These are phyloP conservation scores for Lachnellula arida DNA, from an alignment of 2,329 filamentous ascomycete genomes.

Conservation along the genomic window DNA sequence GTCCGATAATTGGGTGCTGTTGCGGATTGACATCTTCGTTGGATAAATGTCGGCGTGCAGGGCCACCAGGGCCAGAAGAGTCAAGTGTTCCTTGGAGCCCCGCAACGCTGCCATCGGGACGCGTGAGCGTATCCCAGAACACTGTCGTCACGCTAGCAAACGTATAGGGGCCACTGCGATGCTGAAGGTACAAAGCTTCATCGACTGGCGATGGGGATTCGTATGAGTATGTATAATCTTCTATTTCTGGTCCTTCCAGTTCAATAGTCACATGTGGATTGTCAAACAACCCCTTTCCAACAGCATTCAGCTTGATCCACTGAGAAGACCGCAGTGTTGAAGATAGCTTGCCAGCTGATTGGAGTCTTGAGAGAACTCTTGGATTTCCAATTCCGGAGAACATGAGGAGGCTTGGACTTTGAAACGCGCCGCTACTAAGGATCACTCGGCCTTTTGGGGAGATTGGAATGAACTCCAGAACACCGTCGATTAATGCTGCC, in stretches of 20 bases:
- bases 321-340: conserved; percentile 26
- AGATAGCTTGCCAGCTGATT: conserved; percentile 34
- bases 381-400: conserved; percentile 45
- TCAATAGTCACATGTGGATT: conserved; percentile 53
- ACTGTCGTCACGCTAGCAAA: conserved; percentile 49
- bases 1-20: no score
- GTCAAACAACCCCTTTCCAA: conserved; percentile 49
- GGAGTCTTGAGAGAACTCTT: conserved; percentile 28
- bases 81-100: conserved; percentile 51
- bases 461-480: conserved; percentile 16
- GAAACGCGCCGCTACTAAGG: conserved; percentile 45
- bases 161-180: conserved; percentile 47
- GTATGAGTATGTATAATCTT: conserved; percentile 47
- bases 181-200: conserved; percentile 41
- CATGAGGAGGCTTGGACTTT: conserved; percentile 48
- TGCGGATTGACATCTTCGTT: conserved; percentile 18
- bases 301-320: conserved; percentile 46
- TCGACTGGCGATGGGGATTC: conserved; percentile 39
- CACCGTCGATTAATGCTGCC: conserved; percentile 33
- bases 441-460: conserved; percentile 35
- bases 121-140: conserved; percentile 47
- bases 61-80: conserved; percentile 38
- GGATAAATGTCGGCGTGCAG: conserved; percentile 28
- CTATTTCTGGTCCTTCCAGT: conserved; percentile 37
- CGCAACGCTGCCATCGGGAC: conserved; percentile 37